Percentiles rank a stretch among this genome's conserved stretches.
phyloP scores from a whole-genome alignment of 768 basidiomycete genomes.

The Lyophyllum decastes region DNA sequence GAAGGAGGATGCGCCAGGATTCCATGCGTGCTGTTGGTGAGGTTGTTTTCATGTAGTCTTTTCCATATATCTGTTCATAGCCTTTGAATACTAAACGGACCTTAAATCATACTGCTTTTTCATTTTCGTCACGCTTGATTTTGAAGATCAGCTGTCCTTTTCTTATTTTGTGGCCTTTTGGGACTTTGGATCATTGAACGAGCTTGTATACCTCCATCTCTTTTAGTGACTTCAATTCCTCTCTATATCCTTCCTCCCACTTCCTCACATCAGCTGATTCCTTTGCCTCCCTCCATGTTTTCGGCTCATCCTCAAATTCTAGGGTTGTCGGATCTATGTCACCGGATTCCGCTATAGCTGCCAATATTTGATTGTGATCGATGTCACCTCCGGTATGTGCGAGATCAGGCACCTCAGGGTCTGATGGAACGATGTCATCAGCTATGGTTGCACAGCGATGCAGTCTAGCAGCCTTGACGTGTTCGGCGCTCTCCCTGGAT shows the following conservation, averaged over 20 bases:
- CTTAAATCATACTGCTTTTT: slow-evolving; percentile 28
- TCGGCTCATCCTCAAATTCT: not conserved
- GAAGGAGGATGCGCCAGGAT: slow-evolving; percentile 26
- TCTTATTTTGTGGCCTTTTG: not conserved
- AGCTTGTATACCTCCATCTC: slow-evolving; percentile 12
- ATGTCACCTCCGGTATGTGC: not conserved
- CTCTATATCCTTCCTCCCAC: not conserved
- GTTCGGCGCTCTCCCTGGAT: not conserved
- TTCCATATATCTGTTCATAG: slow-evolving; percentile 21
- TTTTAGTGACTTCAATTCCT: slow-evolving; percentile 1
- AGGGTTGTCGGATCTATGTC: not conserved
- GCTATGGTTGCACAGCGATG: not conserved
- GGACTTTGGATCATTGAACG: slow-evolving; percentile 3
- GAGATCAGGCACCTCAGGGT: not conserved
- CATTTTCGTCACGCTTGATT: slow-evolving; percentile 29
- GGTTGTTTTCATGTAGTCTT: not conserved
- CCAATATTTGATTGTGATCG: not conserved
- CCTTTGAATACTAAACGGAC: slow-evolving; percentile 37
- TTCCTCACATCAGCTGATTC: not conserved
- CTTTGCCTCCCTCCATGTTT: not conserved
- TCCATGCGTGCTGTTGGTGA: slow-evolving; percentile 15
- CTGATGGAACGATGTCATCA: not conserved
- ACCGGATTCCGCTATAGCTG: not conserved
- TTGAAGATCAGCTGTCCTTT: slow-evolving; percentile 9
- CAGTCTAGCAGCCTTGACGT: not conserved